Conservation (phyloP, 2,329 filamentous ascomycete genomes). For the Bimuria novae-zelandiae region DNA sequence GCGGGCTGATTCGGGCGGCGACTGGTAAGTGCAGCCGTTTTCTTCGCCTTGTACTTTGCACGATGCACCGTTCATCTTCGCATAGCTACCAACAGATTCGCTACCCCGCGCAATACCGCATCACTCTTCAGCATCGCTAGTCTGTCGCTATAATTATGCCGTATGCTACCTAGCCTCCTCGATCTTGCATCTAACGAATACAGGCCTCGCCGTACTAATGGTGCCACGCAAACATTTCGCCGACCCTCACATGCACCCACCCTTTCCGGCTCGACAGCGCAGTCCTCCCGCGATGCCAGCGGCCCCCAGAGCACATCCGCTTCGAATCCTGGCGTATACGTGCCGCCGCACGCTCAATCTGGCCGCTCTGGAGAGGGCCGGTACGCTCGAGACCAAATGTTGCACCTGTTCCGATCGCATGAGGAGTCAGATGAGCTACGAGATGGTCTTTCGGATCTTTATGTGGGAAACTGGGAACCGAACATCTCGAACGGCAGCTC, state of each 20-base stretch:
- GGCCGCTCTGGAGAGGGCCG: conserved; percentile 61
- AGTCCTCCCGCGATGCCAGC: conserved; percentile 36
- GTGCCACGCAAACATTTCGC: conserved; percentile 70
- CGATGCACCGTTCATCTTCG: background rate
- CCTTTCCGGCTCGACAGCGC: conserved; percentile 49
- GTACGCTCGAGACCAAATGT: conserved; percentile 79
- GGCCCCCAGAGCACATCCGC: conserved; percentile 36
- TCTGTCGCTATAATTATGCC: conserved; percentile 17
- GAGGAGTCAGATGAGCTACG: conserved; percentile 58
- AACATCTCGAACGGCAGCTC: conserved; percentile 67
- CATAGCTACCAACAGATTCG: conserved; percentile 15
- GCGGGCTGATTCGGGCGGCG: conserved; percentile 50
- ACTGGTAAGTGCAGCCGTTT: conserved; percentile 49
- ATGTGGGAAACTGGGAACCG: conserved; percentile 79
- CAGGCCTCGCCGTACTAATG: conserved; percentile 68
- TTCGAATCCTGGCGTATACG: conserved; percentile 57
- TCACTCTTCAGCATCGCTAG: conserved; percentile 10
- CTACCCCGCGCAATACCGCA: conserved; percentile 16
- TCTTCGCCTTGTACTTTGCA: conserved; percentile 10
- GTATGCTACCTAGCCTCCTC: background rate
- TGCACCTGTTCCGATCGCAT: conserved; percentile 71
- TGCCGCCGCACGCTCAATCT: conserved; percentile 64
- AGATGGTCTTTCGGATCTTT: conserved; percentile 69
- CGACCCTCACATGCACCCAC: conserved; percentile 65
- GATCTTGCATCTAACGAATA: background rate